Conservation (phyloP, 2,329 filamentous ascomycete species). For the Pseudogymnoascus sp. region DNA sequence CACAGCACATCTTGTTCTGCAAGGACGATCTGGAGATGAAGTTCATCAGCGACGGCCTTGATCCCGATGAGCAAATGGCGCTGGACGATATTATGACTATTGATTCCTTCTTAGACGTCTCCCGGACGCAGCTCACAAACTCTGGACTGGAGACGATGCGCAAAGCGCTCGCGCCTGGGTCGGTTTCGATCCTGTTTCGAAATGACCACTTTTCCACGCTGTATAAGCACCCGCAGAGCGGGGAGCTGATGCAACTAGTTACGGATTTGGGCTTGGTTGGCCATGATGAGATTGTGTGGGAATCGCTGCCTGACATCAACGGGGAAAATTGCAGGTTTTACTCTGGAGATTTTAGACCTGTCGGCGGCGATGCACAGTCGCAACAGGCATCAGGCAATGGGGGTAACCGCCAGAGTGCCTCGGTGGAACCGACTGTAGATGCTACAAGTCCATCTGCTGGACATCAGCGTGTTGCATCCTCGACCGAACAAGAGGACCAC, state of each 20-base stretch:
- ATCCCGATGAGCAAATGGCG: slow-evolving; percentile 63
- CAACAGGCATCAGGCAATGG: not conserved
- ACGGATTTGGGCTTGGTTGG: slow-evolving; percentile 85
- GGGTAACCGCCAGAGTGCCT: slow-evolving; percentile 31
- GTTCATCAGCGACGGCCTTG: slow-evolving; percentile 54
- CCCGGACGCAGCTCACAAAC: slow-evolving; percentile 78
- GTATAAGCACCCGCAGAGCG: slow-evolving; percentile 75
- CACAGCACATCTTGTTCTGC: slow-evolving; percentile 77
- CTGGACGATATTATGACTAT: slow-evolving; percentile 80
- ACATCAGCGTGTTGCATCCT: slow-evolving; percentile 11
- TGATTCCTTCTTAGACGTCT: slow-evolving; percentile 69
- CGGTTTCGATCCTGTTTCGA: slow-evolving; percentile 84
- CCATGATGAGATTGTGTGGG: slow-evolving; percentile 92
- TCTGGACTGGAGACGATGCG: slow-evolving; percentile 71
- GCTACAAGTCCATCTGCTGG: not conserved
- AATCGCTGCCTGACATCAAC: slow-evolving; percentile 80
- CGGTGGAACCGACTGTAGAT: not conserved
- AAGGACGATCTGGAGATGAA: slow-evolving; percentile 85
- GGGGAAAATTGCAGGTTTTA: slow-evolving; percentile 77
- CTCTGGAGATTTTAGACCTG: slow-evolving; percentile 79
- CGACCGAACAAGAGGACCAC: slow-evolving; percentile 64
- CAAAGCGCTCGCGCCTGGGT: slow-evolving; percentile 62
- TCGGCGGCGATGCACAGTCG: slow-evolving; percentile 47
- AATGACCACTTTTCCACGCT: slow-evolving; percentile 97
- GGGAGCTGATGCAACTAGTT: slow-evolving; percentile 72